Conservation (phyloP, 768 basidiomycete species). For the Rhodotorula sphaerocarpa region DNA sequence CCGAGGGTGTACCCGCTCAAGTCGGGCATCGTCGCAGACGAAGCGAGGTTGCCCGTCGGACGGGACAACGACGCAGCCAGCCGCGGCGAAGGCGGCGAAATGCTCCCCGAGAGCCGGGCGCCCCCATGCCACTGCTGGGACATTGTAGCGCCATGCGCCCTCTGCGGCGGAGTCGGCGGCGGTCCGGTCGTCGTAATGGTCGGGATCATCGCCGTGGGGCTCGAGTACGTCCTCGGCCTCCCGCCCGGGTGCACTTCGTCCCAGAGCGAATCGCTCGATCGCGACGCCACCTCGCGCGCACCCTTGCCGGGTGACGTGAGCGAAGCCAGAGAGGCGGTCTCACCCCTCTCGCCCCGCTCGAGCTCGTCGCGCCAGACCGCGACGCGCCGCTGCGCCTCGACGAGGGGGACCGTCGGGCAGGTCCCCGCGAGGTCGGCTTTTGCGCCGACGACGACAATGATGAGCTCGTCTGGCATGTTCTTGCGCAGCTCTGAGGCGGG, state of each 20-base stretch:
- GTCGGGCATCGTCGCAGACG: conserved; percentile 1
- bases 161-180: background rate
- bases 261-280: conserved; percentile 1
- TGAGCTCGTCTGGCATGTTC: conserved; percentile 53
- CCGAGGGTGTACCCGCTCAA: conserved; percentile 2
- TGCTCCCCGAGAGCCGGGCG: too few species aligned
- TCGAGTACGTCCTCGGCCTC: background rate
- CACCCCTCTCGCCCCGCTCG: background rate
- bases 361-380: conserved; percentile 62
- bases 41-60: background rate
- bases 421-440: conserved; percentile 48
- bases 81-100: background rate
- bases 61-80: background rate
- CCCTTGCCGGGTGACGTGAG: conserved; percentile 10
- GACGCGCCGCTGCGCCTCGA: conserved; percentile 71
- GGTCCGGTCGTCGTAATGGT: conserved; percentile 5
- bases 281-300: conserved; percentile 1
- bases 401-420: conserved; percentile 45
- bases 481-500: conserved; percentile 39
- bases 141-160: too few species aligned
- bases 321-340: background rate
- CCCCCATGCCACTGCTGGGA: too few species aligned
- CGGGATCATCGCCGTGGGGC: background rate
- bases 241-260: background rate
- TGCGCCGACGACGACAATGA: conserved; percentile 90